phyloP scores from a whole-genome alignment of 2,329 filamentous ascomycete genomes.

The Neurospora crassa region DNA sequence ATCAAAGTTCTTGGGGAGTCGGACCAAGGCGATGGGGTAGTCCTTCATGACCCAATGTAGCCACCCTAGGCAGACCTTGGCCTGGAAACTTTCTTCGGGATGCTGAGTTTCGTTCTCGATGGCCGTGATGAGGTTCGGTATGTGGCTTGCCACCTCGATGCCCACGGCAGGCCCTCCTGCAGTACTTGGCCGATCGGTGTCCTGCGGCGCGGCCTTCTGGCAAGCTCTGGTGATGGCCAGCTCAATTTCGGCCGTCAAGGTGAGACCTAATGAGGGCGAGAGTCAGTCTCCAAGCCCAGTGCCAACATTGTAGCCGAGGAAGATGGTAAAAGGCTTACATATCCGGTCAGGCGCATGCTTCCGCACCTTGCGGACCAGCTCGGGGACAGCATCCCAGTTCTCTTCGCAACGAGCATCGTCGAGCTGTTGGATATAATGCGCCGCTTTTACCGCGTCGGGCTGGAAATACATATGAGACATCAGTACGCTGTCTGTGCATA shows the following conservation, averaged over 20 bases:
- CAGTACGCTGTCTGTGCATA: neutral
- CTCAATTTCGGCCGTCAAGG: slow-evolving; percentile 61
- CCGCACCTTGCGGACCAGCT: slow-evolving; percentile 83
- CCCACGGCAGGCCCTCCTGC: slow-evolving; percentile 24
- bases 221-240: slow-evolving; percentile 50
- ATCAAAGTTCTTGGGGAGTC: slow-evolving; percentile 55
- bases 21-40: slow-evolving; percentile 48
- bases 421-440: slow-evolving; percentile 71
- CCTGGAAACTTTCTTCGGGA: slow-evolving; percentile 61
- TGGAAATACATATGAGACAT: slow-evolving; percentile 1
- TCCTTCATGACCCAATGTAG: slow-evolving; percentile 71
- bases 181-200: slow-evolving; percentile 31
- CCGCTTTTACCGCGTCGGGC: slow-evolving; percentile 58
- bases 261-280: slow-evolving; percentile 44
- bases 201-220: slow-evolving; percentile 29
- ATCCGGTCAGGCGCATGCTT: slow-evolving; percentile 82
- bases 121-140: slow-evolving; percentile 43
- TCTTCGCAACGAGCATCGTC: slow-evolving; percentile 82
- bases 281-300: slow-evolving; percentile 15
- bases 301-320: slow-evolving; percentile 11
- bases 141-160: slow-evolving; percentile 33
- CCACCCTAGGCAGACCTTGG: slow-evolving; percentile 75
- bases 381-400: slow-evolving; percentile 76
- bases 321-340: slow-evolving; percentile 49
- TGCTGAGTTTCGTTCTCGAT: slow-evolving; percentile 48